Conservation (phyloP, 768 basidiomycete species). For the Mycena haematopus region DNA sequence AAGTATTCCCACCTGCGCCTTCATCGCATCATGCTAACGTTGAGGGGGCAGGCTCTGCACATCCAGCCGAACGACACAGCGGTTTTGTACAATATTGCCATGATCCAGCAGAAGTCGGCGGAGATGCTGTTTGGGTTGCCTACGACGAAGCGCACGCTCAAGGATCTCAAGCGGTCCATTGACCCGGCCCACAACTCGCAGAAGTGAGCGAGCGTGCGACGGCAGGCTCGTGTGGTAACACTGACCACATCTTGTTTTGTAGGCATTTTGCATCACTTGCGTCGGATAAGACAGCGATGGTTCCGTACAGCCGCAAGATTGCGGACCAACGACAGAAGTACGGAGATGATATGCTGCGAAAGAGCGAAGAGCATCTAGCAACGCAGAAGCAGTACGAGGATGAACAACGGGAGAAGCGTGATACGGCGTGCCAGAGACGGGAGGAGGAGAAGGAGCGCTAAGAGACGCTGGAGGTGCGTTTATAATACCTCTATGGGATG, state of each 20-base stretch:
- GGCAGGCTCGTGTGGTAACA: constrained; percentile 1
- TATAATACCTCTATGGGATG: constrained; percentile 1
- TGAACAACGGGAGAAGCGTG: constrained; percentile 74
- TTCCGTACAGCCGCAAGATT: constrained; percentile 87
- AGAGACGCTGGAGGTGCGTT: constrained; percentile 69
- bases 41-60: constrained; percentile 70
- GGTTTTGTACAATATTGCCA: constrained; percentile 92
- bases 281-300: constrained; percentile 64
- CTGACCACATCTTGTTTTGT: constrained; percentile 2
- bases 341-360: constrained; percentile 84
- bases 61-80: constrained; percentile 90
- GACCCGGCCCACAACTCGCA: constrained; percentile 86
- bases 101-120: constrained; percentile 96
- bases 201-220: constrained; percentile 56
- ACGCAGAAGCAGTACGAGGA: constrained; percentile 75
- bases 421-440: constrained; percentile 76
- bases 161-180: constrained; percentile 79
- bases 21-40: background rate
- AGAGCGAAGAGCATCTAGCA: constrained; percentile 79
- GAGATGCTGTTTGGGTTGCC: constrained; percentile 83
- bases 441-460: constrained; percentile 78
- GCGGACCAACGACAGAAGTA: constrained; percentile 91
- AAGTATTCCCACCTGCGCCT: constrained; percentile 26
- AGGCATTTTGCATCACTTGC: constrained; percentile 89
- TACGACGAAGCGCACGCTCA: constrained; percentile 77